These are phyloP conservation scores for Colletotrichum orbiculare DNA, from an alignment of 2,329 filamentous ascomycete species.

Conservation along the genomic window DNA sequence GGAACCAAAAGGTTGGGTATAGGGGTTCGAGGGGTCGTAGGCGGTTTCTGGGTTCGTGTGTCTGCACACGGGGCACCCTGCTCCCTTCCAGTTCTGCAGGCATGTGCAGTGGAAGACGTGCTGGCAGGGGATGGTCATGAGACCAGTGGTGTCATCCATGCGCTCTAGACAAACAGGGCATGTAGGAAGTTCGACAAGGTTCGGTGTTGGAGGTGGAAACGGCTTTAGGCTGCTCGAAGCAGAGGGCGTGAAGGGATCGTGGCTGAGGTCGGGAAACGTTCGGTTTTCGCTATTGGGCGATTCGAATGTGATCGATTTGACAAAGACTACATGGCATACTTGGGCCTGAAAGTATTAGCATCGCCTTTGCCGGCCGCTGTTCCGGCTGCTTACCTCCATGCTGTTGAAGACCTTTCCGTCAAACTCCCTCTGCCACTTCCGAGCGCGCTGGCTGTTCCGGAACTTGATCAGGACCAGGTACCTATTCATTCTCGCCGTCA, in stretches of 20 bases:
- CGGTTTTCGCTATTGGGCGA: slow-evolving; percentile 61
- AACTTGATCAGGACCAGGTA: slow-evolving; percentile 99
- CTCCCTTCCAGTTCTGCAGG: slow-evolving; percentile 94
- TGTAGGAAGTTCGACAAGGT: slow-evolving; percentile 90
- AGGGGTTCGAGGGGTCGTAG: slow-evolving; percentile 61
- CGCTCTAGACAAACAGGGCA: slow-evolving; percentile 96
- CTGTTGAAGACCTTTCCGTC: slow-evolving; percentile 94
- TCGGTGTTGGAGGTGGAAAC: slow-evolving; percentile 77
- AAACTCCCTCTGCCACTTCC: slow-evolving; percentile 85
- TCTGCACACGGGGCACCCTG: slow-evolving; percentile 92
- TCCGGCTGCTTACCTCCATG: slow-evolving; percentile 74
- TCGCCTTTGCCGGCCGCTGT: not conserved
- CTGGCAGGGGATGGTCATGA: slow-evolving; percentile 96
- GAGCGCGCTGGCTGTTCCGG: slow-evolving; percentile 77
- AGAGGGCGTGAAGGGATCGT: slow-evolving; percentile 72
- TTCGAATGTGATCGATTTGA: slow-evolving; percentile 90
- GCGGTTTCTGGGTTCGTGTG: slow-evolving; percentile 72
- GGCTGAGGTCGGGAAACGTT: slow-evolving; percentile 68
- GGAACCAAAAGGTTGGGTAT: slow-evolving; percentile 67
- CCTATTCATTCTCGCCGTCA: slow-evolving; percentile 87
- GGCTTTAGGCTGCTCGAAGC: slow-evolving; percentile 64
- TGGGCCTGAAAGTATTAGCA: slow-evolving; percentile 70
- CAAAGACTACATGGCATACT: slow-evolving; percentile 93
- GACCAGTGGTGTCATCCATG: slow-evolving; percentile 96
- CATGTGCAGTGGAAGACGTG: slow-evolving; percentile 98